Evolutionary conservation across 2,329 filamentous ascomycete genomes (phyloP).

Genomic region (Xylariaceae sp.): DNA sequence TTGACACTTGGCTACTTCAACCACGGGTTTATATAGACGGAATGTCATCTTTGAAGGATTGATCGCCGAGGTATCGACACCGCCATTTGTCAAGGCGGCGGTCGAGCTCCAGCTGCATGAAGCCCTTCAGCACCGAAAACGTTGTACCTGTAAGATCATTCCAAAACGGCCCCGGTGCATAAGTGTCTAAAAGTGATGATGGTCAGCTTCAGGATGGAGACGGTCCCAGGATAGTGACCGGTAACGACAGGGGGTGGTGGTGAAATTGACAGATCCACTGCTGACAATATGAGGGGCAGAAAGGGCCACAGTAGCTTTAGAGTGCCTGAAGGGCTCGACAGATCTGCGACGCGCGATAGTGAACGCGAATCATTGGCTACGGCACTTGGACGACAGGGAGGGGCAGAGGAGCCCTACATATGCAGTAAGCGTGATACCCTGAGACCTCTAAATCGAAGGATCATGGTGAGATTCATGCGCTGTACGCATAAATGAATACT

Average conservation of each 20-base stretch:
- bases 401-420: slow-evolving; percentile 1
- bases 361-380: slow-evolving; percentile 1
- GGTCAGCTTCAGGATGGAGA: slow-evolving; percentile 21
- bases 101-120: slow-evolving; percentile 19
- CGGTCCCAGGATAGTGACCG: slow-evolving; percentile 16
- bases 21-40: slow-evolving; percentile 26
- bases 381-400: slow-evolving; percentile 7
- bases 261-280: slow-evolving; percentile 11
- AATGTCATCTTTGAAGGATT: slow-evolving; percentile 13
- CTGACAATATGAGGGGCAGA: slow-evolving; percentile 18
- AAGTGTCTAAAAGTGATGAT: slow-evolving; percentile 6
- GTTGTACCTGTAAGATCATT: slow-evolving; percentile 20
- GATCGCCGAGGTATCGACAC: slow-evolving; percentile 23
- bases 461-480: slow-evolving; percentile 24
- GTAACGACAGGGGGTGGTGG: slow-evolving; percentile 14
- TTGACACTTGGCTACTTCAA: background rate
- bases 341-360: no score
- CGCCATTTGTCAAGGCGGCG: slow-evolving; percentile 25
- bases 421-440: slow-evolving; percentile 19
- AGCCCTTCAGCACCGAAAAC: slow-evolving; percentile 7
- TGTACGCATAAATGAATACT: slow-evolving; percentile 2
- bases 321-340: no score
- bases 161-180: slow-evolving; percentile 22
- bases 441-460: slow-evolving; percentile 20
- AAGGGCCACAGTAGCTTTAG: background rate